These are phyloP conservation scores for Podospora pseudoanserina DNA, from an alignment of 495 filamentous ascomycete genomes.

Conservation along the genomic window DNA sequence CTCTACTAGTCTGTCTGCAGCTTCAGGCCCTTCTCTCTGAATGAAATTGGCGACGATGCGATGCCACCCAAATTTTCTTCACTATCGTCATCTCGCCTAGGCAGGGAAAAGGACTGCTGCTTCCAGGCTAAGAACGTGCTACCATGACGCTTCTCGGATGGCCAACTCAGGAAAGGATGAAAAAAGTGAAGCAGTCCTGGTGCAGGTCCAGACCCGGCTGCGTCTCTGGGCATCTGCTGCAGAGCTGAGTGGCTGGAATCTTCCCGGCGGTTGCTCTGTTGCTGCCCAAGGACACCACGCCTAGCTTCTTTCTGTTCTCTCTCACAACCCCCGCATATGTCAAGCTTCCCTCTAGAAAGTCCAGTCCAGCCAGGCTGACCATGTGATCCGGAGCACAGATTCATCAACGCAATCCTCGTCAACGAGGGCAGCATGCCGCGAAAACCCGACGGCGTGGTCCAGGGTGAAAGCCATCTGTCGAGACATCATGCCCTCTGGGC, in stretches of 20 bases:
- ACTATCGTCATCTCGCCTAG: constrained; percentile 7
- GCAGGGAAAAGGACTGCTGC: not conserved
- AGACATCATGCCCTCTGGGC: not conserved
- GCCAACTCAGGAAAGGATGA: constrained; percentile 11
- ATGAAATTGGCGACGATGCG: constrained; percentile 12
- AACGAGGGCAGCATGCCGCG: constrained; percentile 6
- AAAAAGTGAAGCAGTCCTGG: constrained; percentile 5
- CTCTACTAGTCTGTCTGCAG: too few species aligned
- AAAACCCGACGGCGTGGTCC: constrained; percentile 11
- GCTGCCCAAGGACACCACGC: constrained; percentile 21
- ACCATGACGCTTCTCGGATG: constrained; percentile 14
- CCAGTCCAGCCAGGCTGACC: not conserved
- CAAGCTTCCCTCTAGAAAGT: not conserved
- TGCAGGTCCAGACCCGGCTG: constrained; percentile 12
- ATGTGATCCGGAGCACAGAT: not conserved
- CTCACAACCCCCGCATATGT: not conserved
- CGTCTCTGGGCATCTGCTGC: constrained; percentile 6
- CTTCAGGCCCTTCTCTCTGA: constrained; percentile 4
- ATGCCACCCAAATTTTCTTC: constrained; percentile 9
- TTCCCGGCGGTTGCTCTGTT: constrained; percentile 8
- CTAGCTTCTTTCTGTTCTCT: not conserved
- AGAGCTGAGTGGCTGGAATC: constrained; percentile 13
- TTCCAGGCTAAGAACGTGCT: not conserved
- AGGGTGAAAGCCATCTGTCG: not conserved
- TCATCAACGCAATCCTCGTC: not conserved